Evolutionary conservation across 345 rosid genomes (phyloP).

Genomic region (Ricinus communis): DNA sequence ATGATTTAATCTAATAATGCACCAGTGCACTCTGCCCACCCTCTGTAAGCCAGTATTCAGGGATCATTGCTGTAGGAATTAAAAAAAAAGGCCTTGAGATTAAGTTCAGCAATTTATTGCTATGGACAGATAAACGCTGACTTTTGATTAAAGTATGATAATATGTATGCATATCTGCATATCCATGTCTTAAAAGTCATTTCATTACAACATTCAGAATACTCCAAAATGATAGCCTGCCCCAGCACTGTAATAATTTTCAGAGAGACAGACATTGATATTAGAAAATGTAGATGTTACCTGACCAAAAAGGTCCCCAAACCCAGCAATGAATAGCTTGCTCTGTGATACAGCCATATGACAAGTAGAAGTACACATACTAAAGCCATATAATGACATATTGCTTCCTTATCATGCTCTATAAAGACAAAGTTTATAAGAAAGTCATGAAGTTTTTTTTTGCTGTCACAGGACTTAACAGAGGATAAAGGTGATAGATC

Average conservation of each 20-base stretch:
- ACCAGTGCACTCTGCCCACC: slow-evolving; percentile 99
- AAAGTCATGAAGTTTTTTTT: neutral
- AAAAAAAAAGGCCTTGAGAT: neutral
- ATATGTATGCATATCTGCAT: too few relatives aligned
- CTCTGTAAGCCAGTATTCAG: slow-evolving; percentile 96
- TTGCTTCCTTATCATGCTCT: slow-evolving; percentile 63
- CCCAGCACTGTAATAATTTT: neutral
- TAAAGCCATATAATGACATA: slow-evolving; percentile 78
- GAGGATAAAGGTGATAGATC: neutral
- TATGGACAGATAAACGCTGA: neutral
- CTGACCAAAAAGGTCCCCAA: slow-evolving; percentile 99
- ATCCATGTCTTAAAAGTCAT: neutral
- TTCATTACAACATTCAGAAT: neutral
- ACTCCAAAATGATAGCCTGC: slow-evolving; percentile 5
- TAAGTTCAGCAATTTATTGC: neutral
- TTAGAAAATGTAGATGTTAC: slow-evolving; percentile 32
- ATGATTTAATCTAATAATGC: slow-evolving; percentile 82
- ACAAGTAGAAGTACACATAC: slow-evolving; percentile 96
- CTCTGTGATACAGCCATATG: slow-evolving; percentile 88
- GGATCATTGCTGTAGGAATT: slow-evolving; percentile 70
- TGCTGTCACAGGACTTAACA: neutral
- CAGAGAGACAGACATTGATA: slow-evolving; percentile 7
- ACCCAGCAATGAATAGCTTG: slow-evolving; percentile 90
- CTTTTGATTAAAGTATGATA: neutral
- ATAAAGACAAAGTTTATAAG: slow-evolving; percentile 10